Conservation (phyloP, 2,329 filamentous ascomycete species). For the Trichoderma koningii region DNA sequence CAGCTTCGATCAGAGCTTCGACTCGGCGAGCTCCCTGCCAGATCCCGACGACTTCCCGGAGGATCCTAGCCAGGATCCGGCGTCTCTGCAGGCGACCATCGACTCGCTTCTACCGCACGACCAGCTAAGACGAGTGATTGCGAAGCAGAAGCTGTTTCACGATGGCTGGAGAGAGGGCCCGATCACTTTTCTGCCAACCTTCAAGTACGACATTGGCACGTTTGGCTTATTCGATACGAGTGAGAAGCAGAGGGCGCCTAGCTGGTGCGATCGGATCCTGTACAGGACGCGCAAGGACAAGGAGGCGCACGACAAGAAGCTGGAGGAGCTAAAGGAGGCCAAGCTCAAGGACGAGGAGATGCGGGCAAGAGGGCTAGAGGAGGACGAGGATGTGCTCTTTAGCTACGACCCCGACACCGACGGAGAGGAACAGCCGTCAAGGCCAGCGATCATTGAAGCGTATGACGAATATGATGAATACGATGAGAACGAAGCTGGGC, state of each 20-base stretch:
- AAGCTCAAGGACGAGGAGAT: constrained; percentile 80
- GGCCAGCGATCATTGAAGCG: constrained; percentile 46
- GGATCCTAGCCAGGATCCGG: constrained; percentile 74
- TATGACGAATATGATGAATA: constrained; percentile 61
- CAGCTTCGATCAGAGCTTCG: constrained; percentile 46
- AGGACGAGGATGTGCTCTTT: constrained; percentile 84
- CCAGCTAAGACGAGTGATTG: constrained; percentile 75
- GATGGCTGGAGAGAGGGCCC: constrained; percentile 90
- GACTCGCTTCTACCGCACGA: constrained; percentile 87
- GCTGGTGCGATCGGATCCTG: constrained; percentile 95
- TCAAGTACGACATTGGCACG: constrained; percentile 97
- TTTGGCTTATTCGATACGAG: constrained; percentile 91
- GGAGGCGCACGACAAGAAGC: constrained; percentile 63
- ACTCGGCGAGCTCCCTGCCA: constrained; percentile 51
- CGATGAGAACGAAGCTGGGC: constrained; percentile 48
- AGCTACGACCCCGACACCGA: constrained; percentile 87
- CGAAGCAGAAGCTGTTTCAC: constrained; percentile 75
- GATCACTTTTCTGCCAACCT: constrained; percentile 88
- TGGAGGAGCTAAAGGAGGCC: constrained; percentile 65
- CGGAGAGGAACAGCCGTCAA: constrained; percentile 45
- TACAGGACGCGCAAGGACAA: constrained; percentile 76
- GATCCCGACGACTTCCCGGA: constrained; percentile 67
- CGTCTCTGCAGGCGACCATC: constrained; percentile 84
- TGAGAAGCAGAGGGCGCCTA: constrained; percentile 88
- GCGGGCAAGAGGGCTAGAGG: constrained; percentile 74